Evolutionary conservation across 1,139 yeast genomes (phyloP).

Genomic region (Arxiozyma telluris): DNA sequence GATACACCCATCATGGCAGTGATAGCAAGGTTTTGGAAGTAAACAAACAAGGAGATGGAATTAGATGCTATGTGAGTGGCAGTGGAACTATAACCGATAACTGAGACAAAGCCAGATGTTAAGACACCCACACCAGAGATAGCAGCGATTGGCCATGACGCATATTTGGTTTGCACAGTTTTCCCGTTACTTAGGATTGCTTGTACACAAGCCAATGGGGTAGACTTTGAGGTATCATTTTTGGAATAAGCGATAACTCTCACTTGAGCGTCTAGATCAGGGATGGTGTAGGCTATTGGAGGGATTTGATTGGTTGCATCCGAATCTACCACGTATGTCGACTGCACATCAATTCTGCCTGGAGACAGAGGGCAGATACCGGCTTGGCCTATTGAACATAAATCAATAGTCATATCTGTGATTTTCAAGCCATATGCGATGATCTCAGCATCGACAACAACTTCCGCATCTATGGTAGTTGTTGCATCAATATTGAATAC

Average conservation of each 20-base stretch:
- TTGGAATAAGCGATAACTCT: slow-evolving; percentile 55
- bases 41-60: slow-evolving; percentile 82
- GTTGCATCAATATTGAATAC: slow-evolving; percentile 66
- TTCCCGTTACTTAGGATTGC: slow-evolving; percentile 81
- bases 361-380: slow-evolving; percentile 76
- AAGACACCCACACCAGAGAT: slow-evolving; percentile 80
- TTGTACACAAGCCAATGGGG: slow-evolving; percentile 82
- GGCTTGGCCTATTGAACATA: slow-evolving; percentile 52
- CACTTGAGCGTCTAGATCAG: slow-evolving; percentile 90
- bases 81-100: slow-evolving; percentile 82
- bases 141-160: slow-evolving; percentile 95
- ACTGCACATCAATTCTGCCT: slow-evolving; percentile 72
- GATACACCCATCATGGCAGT: slow-evolving; percentile 95
- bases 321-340: slow-evolving; percentile 39
- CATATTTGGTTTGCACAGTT: slow-evolving; percentile 90
- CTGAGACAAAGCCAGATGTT: slow-evolving; percentile 79
- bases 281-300: slow-evolving; percentile 76
- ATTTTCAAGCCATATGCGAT: slow-evolving; percentile 80
- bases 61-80: slow-evolving; percentile 97
- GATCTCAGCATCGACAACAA: slow-evolving; percentile 57
- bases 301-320: slow-evolving; percentile 53
- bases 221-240: slow-evolving; percentile 31
- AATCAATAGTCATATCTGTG: slow-evolving; percentile 44
- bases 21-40: slow-evolving; percentile 89
- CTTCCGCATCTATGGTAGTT: slow-evolving; percentile 68